These are phyloP conservation scores for Cochlearia excelsa DNA, from an alignment of 345 rosid genomes.

Conservation along the genomic window DNA sequence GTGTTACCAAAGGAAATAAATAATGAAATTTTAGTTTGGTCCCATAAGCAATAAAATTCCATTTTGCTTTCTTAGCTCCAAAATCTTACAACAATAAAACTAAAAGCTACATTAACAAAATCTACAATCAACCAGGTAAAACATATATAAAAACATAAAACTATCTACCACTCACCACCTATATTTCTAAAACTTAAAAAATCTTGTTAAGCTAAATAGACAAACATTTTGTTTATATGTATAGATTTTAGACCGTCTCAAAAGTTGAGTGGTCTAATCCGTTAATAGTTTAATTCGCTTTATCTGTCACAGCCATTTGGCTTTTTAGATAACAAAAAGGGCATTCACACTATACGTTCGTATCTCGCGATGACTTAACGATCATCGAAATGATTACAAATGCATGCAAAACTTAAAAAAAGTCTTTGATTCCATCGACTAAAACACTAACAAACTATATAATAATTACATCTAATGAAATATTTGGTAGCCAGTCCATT, in stretches of 20 bases:
- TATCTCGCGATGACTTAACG: constrained; percentile 20
- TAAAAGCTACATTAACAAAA: too few species aligned
- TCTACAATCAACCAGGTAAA: too few species aligned
- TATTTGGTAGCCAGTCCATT: constrained; percentile 34
- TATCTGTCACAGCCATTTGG: constrained; percentile 22
- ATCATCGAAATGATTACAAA: constrained; percentile 34
- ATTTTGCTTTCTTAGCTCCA: constrained; percentile 11
- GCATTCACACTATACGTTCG: constrained; percentile 14
- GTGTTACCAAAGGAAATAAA: constrained; percentile 27
- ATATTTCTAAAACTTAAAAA: too few species aligned
- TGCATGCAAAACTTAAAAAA: constrained; percentile 21
- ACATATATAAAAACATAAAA: too few species aligned
- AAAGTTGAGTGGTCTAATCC: too few species aligned
- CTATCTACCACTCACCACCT: too few species aligned
- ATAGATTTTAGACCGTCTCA: too few species aligned
- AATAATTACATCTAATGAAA: constrained; percentile 18
- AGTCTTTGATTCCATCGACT: constrained; percentile 22
- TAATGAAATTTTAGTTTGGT: constrained; percentile 8
- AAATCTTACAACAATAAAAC: not conserved
- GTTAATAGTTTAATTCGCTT: too few species aligned
- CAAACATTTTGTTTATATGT: too few species aligned
- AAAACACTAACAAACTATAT: constrained; percentile 24
- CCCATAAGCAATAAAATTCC: constrained; percentile 7
- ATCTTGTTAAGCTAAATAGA: too few species aligned
- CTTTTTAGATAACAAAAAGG: constrained; percentile 16